Conservation (phyloP, 495 filamentous ascomycete species). For the Mytilinidion resinicola region DNA sequence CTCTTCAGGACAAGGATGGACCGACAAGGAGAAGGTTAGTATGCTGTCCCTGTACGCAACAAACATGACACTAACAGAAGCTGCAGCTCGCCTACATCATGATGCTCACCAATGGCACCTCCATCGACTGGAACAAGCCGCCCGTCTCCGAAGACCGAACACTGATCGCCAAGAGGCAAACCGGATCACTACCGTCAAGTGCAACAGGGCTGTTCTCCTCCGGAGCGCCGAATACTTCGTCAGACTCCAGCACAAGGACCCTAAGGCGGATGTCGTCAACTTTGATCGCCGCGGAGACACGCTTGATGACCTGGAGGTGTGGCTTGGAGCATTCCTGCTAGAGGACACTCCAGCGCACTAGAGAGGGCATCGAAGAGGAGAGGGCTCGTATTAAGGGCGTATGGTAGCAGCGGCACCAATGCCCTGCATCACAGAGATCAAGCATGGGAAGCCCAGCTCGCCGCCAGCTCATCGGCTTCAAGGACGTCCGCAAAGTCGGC, state of each 20-base stretch:
- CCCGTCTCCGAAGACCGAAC: not conserved
- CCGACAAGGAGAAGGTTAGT: not conserved
- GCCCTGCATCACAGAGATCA: too few relatives aligned
- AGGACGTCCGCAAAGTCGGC: conserved; percentile 24
- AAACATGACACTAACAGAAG: not conserved
- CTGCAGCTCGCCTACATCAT: not conserved
- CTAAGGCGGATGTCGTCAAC: too few relatives aligned
- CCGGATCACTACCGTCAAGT: too few relatives aligned
- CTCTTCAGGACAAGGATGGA: not conserved
- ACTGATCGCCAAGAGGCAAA: too few relatives aligned
- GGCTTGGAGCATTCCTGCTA: not conserved
- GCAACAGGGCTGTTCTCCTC: too few relatives aligned
- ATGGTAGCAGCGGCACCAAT: not conserved
- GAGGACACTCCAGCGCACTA: not conserved
- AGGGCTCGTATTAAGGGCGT: not conserved
- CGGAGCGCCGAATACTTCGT: too few relatives aligned
- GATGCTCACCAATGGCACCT: not conserved
- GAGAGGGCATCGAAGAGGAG: not conserved
- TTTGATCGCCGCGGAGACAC: not conserved
- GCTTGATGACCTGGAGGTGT: not conserved
- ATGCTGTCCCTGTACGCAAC: not conserved
- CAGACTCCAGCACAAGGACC: too few relatives aligned
- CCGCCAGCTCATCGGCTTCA: too few relatives aligned
- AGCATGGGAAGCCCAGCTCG: too few relatives aligned
- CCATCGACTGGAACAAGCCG: not conserved